phyloP scores from a whole-genome alignment of 2,329 filamentous ascomycete genomes.

The Botrytis cinerea region DNA sequence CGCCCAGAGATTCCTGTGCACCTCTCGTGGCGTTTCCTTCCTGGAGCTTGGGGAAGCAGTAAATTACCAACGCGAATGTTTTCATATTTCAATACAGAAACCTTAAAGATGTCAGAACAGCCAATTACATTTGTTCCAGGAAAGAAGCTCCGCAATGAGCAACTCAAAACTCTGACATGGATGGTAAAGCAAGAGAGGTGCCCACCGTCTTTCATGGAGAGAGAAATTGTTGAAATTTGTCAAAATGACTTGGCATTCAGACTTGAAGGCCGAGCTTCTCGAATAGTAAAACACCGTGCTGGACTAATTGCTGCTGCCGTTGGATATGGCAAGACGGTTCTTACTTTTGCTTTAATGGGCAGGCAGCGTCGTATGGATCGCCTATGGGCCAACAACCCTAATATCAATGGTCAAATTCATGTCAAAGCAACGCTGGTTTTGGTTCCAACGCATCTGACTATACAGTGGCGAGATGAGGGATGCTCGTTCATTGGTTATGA shows the following conservation, averaged over 20 bases:
- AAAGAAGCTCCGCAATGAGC: slow-evolving; percentile 50
- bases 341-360: slow-evolving; percentile 39
- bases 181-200: slow-evolving; percentile 60
- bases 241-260: slow-evolving; percentile 56
- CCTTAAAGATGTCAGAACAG: slow-evolving; percentile 32
- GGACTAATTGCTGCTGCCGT: slow-evolving; percentile 65
- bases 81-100: slow-evolving; percentile 14
- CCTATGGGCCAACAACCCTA: neutral
- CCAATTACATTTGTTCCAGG: slow-evolving; percentile 39
- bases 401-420: slow-evolving; percentile 34
- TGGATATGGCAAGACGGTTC: slow-evolving; percentile 67
- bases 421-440: slow-evolving; percentile 61
- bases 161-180: slow-evolving; percentile 59
- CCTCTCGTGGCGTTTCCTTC: slow-evolving; percentile 50
- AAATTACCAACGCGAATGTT: slow-evolving; percentile 25
- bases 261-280: slow-evolving; percentile 54
- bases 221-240: slow-evolving; percentile 58
- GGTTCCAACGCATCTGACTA: slow-evolving; percentile 54
- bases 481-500: slow-evolving; percentile 42
- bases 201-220: slow-evolving; percentile 49
- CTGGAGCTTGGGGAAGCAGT: slow-evolving; percentile 46
- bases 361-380: neutral
- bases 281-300: slow-evolving; percentile 50
- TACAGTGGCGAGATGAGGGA: slow-evolving; percentile 59
- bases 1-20: slow-evolving; percentile 30